Evolutionary conservation across 2,329 filamentous ascomycete species (phyloP), one percentile per base, ranked within the genome.

Genomic region (Penicillium brevicompactum): DNA sequence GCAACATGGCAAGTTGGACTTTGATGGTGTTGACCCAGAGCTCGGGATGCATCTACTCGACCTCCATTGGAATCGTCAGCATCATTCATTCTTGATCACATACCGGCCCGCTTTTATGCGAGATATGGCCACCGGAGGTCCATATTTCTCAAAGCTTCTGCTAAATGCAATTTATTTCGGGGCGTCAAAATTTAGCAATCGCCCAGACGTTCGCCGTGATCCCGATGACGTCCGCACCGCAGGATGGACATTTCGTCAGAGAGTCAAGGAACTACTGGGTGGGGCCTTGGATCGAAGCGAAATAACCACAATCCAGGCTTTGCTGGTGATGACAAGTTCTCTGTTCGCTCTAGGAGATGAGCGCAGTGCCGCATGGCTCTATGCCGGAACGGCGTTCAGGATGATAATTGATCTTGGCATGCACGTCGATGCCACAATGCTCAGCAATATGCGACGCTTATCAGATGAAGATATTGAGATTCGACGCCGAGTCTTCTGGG

Each of bases 21-120:
- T 85, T 63, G 82, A 84, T 60, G 82, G 81, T 1, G 76, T 84
- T 1, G 76, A 81, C 31, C 76, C 80, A 0, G 78, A 82, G 11
- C 61, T 84, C 7, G 82, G 76, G 3, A 77, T 82, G 70, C 79
- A 84, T 48, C 65, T 84, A 4, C 68, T 84, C 0, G 73, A 74
- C 2, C 64, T 84, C 0, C 78, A 83, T 51, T 83, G 80, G 79
- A 83, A 80, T 60, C 76, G 81, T 5, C 80, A 83, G 56, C 80
- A 82, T 55, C 76, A 80, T 49, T 75, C 79, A 5, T 74, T 75
- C 50, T 59, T 79, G 1, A 70, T 83, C 42, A 79, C 78, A 1
- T 83, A 84, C 63, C 77, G 82, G 0, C 78, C 82, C 0, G 78
- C 75, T 0, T 82, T 84, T 45, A 82, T 82, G 78, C 64, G 78